Base-by-base conservation (phyloP, 768 basidiomycete genomes). In the Mycena latifolia region DNA sequence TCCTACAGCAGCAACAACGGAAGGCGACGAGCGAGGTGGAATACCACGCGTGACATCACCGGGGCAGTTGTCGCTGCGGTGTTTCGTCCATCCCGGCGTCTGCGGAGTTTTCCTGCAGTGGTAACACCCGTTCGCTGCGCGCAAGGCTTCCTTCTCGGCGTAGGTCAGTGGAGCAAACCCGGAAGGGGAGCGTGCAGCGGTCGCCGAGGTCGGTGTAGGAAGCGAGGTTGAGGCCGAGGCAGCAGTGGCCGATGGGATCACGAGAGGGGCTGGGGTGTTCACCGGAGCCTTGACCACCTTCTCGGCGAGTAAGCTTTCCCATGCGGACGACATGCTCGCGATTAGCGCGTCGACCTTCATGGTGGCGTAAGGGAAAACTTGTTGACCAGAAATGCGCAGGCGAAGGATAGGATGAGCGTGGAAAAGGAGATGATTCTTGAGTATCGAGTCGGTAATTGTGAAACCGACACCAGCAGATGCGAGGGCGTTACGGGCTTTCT, bases 21-120 rank as follows among this genome's bases (percentile, higher is more conserved):
- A 3, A 3, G 41, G 20, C 6, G 41, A 20, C 6, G 41, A 20
- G 20, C 41, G 41, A 3, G 41, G 41, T 4, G 41, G 41, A n/a
- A 43, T 43, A n/a, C 41, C 41, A 11, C 3, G 41, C 11, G 41
- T 20, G n/a, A 6, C 7, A 11, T 43, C 41, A 6, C 41, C 41
- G 7, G 41, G 41, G 41, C 41, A 43, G 20, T 5, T 43, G 20
- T 43, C 55, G 20, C 55, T 31, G 28, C 43, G 41, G 20, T 45
- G 55, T 24, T 45, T 45, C 17, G 46, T 41, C 55, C 41, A 56
- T 2, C 58, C 48, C 1, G 48, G 37, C 3, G 29, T 39, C 37
- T 50, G 47, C 33, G 58, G 58, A 2, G 58, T 60, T 27, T 60
- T 60, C 15, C 58, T 22, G 25, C 58, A 51, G 27, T 60, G 47